Base-by-base conservation (phyloP, 2,329 filamentous ascomycete species). In the Neurospora sp. region DNA sequence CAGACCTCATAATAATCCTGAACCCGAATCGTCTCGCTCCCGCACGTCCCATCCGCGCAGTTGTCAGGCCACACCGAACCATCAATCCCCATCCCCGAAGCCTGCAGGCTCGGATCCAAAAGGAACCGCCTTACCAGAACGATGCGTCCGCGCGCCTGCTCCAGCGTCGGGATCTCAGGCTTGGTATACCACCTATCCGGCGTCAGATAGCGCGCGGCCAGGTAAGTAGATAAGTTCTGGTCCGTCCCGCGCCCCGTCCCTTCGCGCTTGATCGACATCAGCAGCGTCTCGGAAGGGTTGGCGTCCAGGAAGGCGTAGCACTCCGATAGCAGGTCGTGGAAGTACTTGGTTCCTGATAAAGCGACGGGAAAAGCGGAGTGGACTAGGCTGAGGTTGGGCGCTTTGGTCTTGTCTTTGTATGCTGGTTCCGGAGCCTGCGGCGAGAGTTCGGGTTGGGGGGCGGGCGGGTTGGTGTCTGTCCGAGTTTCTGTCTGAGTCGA, bases 1-100 rank as follows among this genome's bases (percentile, higher is more conserved):
- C 90, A 82, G 40, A 99, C 89, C 77, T 96, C 93, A 84, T 96
- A 98, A 80, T 95, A 97, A 82, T 98, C 96, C 82, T 98, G 96
- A 58, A 98, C 90, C 73, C 92, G 90, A 71, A 97, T 88, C 73
- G 89, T 84, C 3, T 92, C 93, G 75, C 89, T 89, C 9, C 87
- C 87, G 67, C 87, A 88, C 40, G 84, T 84, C 70, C 91, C 90
- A 77, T 96, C 89, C 39, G 91, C 89, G 72, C 92, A 93, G 81
- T 98, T 98, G 81, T 97, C 91, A 0, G 92, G 93, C 95, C 95
- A 98, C 67, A 79, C 78, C 72, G 86, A 84, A 28, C 84, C 88
- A 77, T 91, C 87, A 66, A 91, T 84, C 62, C 85, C 88, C 80
- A 83, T 88, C 67, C 86, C 86, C 7, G 78, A 76, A 40, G 81